Conservation (phyloP, 1,284 basidiomycete genomes). For the Ustilago nuda region DNA sequence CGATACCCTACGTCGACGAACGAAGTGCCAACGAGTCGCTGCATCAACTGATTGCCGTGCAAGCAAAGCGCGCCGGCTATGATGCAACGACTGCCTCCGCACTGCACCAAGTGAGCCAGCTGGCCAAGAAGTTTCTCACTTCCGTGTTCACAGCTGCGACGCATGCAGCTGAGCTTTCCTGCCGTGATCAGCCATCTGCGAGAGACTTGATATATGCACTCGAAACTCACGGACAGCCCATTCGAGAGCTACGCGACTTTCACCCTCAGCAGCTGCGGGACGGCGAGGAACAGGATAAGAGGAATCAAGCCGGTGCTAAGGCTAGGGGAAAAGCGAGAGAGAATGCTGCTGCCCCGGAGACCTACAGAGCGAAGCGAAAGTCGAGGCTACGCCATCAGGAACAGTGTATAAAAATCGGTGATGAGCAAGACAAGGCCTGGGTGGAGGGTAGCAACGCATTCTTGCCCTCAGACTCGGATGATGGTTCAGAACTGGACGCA, state of each 20-base stretch:
- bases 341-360: slow-evolving; percentile 12
- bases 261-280: slow-evolving; percentile 23
- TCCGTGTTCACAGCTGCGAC: slow-evolving; percentile 42
- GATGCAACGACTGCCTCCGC: slow-evolving; percentile 39
- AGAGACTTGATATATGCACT: slow-evolving; percentile 52
- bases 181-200: slow-evolving; percentile 36
- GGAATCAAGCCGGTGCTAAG: slow-evolving; percentile 4
- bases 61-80: slow-evolving; percentile 41
- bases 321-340: slow-evolving; percentile 23
- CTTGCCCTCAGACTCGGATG: slow-evolving; percentile 53
- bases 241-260: slow-evolving; percentile 43
- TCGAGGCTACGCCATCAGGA: background rate
- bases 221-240: slow-evolving; percentile 47
- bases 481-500: slow-evolving; percentile 36
- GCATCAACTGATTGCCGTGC: slow-evolving; percentile 36
- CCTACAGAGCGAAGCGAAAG: slow-evolving; percentile 4
- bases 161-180: slow-evolving; percentile 39
- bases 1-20: slow-evolving; percentile 28
- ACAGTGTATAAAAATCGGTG: no score
- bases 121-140: slow-evolving; percentile 42
- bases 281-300: slow-evolving; percentile 7
- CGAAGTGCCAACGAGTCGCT: slow-evolving; percentile 32
- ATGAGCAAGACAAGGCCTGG: slow-evolving; percentile 16
- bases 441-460: slow-evolving; percentile 27
- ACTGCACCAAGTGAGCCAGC: slow-evolving; percentile 41